Conservation (phyloP, 2,329 filamentous ascomycete species). For the Colletotrichum falcatum region DNA sequence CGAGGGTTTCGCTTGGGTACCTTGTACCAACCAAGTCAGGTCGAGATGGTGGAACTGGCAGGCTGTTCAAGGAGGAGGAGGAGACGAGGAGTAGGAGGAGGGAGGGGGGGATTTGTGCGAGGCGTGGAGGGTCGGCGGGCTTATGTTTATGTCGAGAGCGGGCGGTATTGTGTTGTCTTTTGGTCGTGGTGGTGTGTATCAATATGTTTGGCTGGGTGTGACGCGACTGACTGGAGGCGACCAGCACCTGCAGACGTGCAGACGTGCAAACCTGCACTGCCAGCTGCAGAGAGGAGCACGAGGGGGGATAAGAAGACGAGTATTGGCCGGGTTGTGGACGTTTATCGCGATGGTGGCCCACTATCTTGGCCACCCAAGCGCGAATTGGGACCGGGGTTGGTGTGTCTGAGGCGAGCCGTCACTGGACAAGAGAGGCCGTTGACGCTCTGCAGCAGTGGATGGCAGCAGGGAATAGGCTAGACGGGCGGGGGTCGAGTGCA, state of each 20-base stretch:
- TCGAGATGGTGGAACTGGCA: constrained; percentile 9
- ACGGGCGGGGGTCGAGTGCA: constrained; percentile 19
- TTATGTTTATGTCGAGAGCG: constrained; percentile 31
- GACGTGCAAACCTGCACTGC: background rate
- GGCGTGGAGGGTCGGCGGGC: background rate
- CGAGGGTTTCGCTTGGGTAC: constrained; percentile 20
- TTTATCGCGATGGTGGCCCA: constrained; percentile 10
- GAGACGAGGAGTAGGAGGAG: too few relatives aligned
- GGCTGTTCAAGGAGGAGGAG: background rate
- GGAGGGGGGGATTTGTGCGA: too few relatives aligned
- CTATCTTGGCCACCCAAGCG: background rate
- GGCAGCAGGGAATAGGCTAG: constrained; percentile 25
- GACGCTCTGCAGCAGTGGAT: constrained; percentile 8
- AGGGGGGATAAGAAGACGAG: background rate
- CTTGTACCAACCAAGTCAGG: constrained; percentile 12
- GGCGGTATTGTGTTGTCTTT: background rate
- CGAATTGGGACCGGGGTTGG: constrained; percentile 15
- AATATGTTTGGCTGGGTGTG: constrained; percentile 17
- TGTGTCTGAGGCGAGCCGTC: constrained; percentile 19
- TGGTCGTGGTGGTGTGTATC: background rate
- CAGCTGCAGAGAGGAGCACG: constrained; percentile 12
- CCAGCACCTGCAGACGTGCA: background rate
- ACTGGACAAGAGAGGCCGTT: constrained; percentile 27
- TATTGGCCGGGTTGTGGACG: constrained; percentile 9
- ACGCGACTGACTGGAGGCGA: constrained; percentile 32